phyloP scores from a whole-genome alignment of 768 basidiomycete genomes.

The Mycena capillaripes region DNA sequence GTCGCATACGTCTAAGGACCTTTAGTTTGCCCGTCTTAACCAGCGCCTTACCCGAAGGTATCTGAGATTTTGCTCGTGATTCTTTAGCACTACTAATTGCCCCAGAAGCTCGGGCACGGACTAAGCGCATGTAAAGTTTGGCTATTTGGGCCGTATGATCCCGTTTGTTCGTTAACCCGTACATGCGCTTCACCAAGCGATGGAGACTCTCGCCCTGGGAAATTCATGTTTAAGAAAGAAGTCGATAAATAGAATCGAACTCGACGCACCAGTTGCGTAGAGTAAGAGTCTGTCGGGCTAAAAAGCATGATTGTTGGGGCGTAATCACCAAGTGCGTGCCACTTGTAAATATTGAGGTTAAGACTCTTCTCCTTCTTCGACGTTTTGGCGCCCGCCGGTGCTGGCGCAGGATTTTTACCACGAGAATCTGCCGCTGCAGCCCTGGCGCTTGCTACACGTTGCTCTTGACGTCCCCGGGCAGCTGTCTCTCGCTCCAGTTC shows the following conservation, averaged over 20 bases:
- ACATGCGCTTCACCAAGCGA: conserved; percentile 52
- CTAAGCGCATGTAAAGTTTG: conserved; percentile 29
- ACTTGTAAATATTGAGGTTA: conserved; percentile 46
- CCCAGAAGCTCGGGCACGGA: neutral
- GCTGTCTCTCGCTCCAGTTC: conserved; percentile 47
- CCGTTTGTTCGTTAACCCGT: conserved; percentile 52
- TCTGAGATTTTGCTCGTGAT: neutral
- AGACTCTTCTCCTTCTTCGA: conserved; percentile 32
- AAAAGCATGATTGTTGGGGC: conserved; percentile 31
- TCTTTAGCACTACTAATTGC: too few species aligned
- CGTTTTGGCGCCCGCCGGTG: neutral
- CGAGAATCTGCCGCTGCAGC: neutral
- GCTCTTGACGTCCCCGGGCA: conserved; percentile 30
- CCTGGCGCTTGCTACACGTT: neutral
- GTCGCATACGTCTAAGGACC: conserved; percentile 16
- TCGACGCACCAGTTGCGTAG: conserved; percentile 36
- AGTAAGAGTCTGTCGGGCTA: conserved; percentile 42
- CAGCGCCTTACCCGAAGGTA: neutral
- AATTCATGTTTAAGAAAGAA: too few species aligned
- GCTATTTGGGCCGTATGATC: conserved; percentile 47
- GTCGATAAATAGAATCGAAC: neutral
- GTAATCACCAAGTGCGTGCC: conserved; percentile 44
- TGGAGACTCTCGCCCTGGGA: conserved; percentile 60
- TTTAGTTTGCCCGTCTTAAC: neutral
- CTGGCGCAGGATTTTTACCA: neutral